Evolutionary conservation across 257 asterid species (phyloP).

Genomic region (Nicotiana otophora): DNA sequence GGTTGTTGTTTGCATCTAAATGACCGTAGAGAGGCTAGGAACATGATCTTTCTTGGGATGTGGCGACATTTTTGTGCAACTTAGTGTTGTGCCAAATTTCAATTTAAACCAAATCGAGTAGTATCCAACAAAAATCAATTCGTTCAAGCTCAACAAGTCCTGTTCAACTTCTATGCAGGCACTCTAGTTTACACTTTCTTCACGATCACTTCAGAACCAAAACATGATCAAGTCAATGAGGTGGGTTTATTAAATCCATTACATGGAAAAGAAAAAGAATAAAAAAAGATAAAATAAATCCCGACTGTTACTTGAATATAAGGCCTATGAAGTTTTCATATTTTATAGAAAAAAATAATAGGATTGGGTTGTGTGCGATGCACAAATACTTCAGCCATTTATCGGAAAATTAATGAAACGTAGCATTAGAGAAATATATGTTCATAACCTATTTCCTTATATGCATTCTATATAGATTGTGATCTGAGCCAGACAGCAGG

Average conservation of each 20-base stretch:
- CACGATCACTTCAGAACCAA: too few species aligned
- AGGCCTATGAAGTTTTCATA: neutral
- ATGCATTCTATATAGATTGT: neutral
- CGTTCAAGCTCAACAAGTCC: neutral
- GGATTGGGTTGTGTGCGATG: too few species aligned
- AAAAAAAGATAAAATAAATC: too few species aligned
- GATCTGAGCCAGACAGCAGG: neutral
- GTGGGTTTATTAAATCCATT: neutral
- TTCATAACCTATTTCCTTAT: neutral
- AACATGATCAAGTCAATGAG: neutral
- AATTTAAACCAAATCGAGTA: too few species aligned
- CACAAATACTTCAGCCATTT: neutral
- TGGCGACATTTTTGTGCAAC: too few species aligned
- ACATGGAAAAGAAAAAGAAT: neutral
- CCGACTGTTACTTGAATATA: neutral
- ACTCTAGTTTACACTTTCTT: neutral
- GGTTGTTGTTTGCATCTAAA: too few species aligned
- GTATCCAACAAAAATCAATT: neutral
- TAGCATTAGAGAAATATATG: neutral
- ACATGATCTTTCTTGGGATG: too few species aligned
- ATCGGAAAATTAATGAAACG: neutral
- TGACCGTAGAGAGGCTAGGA: too few species aligned
- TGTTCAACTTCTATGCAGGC: neutral
- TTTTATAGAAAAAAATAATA: too few species aligned
- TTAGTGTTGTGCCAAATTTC: too few species aligned